phyloP scores from a whole-genome alignment of 768 basidiomycete species.

The Suillus cothurnatus region DNA sequence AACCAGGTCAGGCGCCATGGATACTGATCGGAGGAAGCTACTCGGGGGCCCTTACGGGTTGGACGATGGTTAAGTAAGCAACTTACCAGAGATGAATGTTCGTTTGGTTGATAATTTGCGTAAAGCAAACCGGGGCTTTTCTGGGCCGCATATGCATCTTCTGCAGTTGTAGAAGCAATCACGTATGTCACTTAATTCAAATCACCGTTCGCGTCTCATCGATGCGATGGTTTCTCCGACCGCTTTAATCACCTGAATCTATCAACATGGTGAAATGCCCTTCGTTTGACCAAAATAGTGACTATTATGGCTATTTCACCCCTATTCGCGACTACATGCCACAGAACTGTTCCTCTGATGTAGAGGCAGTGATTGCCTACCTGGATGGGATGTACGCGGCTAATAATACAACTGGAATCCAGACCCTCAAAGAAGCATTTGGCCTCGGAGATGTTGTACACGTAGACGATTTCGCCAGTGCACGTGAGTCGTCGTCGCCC shows the following conservation, averaged over 20 bases:
- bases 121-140: conserved; percentile 42
- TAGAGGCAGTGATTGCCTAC: conserved; percentile 62
- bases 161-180: conserved; percentile 49
- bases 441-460: conserved; percentile 60
- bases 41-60: conserved; percentile 52
- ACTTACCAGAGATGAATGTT: background rate
- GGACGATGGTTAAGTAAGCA: conserved; percentile 68
- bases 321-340: conserved; percentile 71
- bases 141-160: conserved; percentile 47
- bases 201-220: background rate
- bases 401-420: conserved; percentile 47
- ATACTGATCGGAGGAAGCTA: conserved; percentile 47
- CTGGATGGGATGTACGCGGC: conserved; percentile 58
- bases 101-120: background rate
- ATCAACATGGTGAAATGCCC: background rate
- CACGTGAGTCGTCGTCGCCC: conserved; percentile 37
- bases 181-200: conserved; percentile 30
- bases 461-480: conserved; percentile 66
- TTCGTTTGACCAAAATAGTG: conserved; percentile 7
- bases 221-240: background rate
- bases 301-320: conserved; percentile 58
- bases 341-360: conserved; percentile 71
- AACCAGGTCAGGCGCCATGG: conserved; percentile 52
- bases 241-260: background rate
- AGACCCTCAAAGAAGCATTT: conserved; percentile 56